Percentiles rank a stretch among this genome's conserved stretches.
Evolutionary conservation across 441 rosid species (phyloP).

Genomic region (Melastoma candidum): DNA sequence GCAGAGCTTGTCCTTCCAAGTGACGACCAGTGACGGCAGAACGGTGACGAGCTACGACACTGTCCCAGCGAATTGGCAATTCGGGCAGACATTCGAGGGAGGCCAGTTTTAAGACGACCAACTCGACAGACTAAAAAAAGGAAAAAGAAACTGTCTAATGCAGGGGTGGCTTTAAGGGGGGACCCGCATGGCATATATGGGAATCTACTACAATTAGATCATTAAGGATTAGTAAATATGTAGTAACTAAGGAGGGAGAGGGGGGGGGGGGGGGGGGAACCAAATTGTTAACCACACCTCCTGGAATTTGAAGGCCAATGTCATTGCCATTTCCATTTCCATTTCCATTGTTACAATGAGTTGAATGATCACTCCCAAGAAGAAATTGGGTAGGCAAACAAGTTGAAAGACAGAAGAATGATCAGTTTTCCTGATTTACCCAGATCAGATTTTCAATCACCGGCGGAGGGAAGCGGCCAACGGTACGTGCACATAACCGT

Average conservation of each 20-base stretch:
- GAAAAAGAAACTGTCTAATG: conserved; percentile 25
- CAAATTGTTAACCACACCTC: too few relatives aligned
- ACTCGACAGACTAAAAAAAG: background rate
- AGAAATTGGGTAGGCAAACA: too few relatives aligned
- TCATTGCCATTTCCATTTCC: too few relatives aligned
- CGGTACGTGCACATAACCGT: too few relatives aligned
- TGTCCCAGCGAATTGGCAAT: conserved; percentile 59
- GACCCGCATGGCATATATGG: conserved; percentile 51
- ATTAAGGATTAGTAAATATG: conserved; percentile 3
- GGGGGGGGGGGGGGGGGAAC: too few relatives aligned
- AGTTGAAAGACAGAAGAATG: too few relatives aligned
- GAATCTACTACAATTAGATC: conserved; percentile 1
- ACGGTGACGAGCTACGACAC: conserved; percentile 42
- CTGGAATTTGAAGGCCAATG: too few relatives aligned
- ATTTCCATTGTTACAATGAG: too few relatives aligned
- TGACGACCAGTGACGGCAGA: conserved; percentile 70
- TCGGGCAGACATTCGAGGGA: conserved; percentile 72
- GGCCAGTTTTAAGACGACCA: conserved; percentile 31
- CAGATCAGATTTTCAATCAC: too few relatives aligned
- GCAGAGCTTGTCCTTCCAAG: conserved; percentile 56
- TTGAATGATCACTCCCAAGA: too few relatives aligned
- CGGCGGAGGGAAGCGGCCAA: too few relatives aligned
- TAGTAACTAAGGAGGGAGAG: background rate
- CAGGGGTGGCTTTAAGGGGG: conserved; percentile 49
- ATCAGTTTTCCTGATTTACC: too few relatives aligned